These are phyloP conservation scores for Paramyrothecium sp. DNA, from an alignment of 2,329 filamentous ascomycete species.

Conservation along the genomic window DNA sequence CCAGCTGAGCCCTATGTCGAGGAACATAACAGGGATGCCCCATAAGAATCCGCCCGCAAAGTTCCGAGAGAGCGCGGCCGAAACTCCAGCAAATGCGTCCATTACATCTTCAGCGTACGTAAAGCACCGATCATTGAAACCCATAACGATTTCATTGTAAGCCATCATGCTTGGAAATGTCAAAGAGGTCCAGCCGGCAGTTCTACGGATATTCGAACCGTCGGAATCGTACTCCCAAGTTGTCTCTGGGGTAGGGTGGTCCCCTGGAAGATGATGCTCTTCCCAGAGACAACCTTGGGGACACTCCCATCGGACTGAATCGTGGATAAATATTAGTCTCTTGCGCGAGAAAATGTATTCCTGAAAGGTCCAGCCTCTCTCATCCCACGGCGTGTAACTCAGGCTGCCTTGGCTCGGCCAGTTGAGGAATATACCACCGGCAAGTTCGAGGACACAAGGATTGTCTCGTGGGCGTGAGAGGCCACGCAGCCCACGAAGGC, in stretches of 20 bases:
- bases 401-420: conserved; percentile 41
- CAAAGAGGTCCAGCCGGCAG: conserved; percentile 35
- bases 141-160: conserved; percentile 42
- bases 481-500: conserved; percentile 21
- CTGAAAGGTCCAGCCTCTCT: neutral
- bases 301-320: neutral
- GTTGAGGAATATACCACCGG: conserved; percentile 39
- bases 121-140: conserved; percentile 38
- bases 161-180: conserved; percentile 41
- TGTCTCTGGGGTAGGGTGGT: neutral
- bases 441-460: conserved; percentile 32
- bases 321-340: neutral
- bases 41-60: conserved; percentile 42
- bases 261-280: neutral
- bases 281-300: neutral
- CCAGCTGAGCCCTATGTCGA: conserved; percentile 44
- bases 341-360: neutral
- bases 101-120: conserved; percentile 40
- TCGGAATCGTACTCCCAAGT: conserved; percentile 47
- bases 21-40: conserved; percentile 45
- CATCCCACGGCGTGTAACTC: conserved; percentile 33
- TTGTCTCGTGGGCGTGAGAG: conserved; percentile 30
- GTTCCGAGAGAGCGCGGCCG: conserved; percentile 37
- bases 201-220: conserved; percentile 30
- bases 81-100: conserved; percentile 40